Base-by-base conservation (phyloP, 2,329 filamentous ascomycete species). In the Microcyclospora tardicrescens region DNA sequence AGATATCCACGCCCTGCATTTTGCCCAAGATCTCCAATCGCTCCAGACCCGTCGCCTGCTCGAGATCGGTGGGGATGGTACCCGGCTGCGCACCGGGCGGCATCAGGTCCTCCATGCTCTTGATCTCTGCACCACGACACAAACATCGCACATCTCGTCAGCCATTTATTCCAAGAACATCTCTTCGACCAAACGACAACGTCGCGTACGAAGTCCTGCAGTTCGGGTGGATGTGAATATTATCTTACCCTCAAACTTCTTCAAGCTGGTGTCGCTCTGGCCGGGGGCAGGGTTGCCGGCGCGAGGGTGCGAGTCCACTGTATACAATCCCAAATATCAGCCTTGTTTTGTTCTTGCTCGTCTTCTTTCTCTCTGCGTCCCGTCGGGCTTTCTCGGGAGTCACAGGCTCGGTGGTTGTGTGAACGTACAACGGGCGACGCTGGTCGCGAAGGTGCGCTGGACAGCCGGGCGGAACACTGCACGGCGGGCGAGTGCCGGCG, bases 1-100 rank as follows among this genome's bases (percentile, higher is more conserved):
- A 98, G 62, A 96, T 73, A 62, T 98, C 91, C 57, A 95, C 72
- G 52, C 91, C 87, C 73, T 96, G 85, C 82, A 96, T 94, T 79
- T 98, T 98, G 68, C 91, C 91, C 63, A 98, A 74, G 59, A 98
- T 91, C 69, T 98, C 91, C 55, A 98, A 77, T 77, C 91, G 87
- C 74, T 98, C 91, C 44, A 96, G 75, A 83, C 91, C 91, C 55
- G 91, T 96, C 43, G 91, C 70, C 67, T 98, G 91, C 65, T 96
- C 86, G 61, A 93, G 66, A 67, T 98, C 91, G 68, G 84, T 93
- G 51, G 91, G 85, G 52, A 98, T 72, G 62, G 81, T 83, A 61
- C 91, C 89, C 49, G 78, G 68, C 55, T 75, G 65, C 55, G 82
- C 86, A 71, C 91, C 91, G 28, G 85, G 83, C 48, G 81, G 75